These are phyloP conservation scores for Apophysomyces trapeziformis DNA, from an alignment of 371 early-diverging fungal genomes.

Conservation along the genomic window DNA sequence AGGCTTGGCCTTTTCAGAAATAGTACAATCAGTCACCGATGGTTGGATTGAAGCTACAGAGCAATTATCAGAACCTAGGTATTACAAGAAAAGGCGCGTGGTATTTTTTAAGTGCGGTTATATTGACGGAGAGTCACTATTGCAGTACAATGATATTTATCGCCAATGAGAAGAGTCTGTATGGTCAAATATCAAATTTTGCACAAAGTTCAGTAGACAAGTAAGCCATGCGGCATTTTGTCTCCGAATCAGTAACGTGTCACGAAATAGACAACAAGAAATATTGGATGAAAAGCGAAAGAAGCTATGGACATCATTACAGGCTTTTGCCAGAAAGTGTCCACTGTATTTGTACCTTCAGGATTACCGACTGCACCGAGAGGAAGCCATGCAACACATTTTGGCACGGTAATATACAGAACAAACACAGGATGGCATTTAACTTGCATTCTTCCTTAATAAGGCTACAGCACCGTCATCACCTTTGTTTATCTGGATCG, in stretches of 20 bases:
- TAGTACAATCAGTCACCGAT: slow-evolving; percentile 10
- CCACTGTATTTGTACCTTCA: slow-evolving; percentile 21
- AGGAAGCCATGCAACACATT: not conserved
- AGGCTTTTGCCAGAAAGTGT: slow-evolving; percentile 1
- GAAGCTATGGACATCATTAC: not conserved
- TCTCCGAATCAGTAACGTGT: not conserved
- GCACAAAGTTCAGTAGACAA: not conserved
- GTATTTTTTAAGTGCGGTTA: not conserved
- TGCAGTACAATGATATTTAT: slow-evolving; percentile 17
- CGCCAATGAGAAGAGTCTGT: slow-evolving; percentile 18
- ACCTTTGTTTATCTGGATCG: slow-evolving; percentile 14
- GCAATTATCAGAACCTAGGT: slow-evolving; percentile 10
- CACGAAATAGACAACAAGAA: slow-evolving; percentile 5
- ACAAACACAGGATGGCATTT: not conserved
- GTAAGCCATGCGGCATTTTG: not conserved
- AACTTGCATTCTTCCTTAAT: not conserved
- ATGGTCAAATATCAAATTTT: slow-evolving; percentile 10
- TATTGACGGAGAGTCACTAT: not conserved
- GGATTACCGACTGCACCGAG: not conserved
- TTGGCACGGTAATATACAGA: slow-evolving; percentile 17
- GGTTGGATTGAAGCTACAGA: slow-evolving; percentile 14
- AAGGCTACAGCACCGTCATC: slow-evolving; percentile 26
- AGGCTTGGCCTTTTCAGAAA: slow-evolving; percentile 13
- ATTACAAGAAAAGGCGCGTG: not conserved
- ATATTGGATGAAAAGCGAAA: slow-evolving; percentile 7